Evolutionary conservation across 2,329 filamentous ascomycete species (phyloP), one percentile per base, ranked within the genome.

Genomic region (Ophiocordyceps australis): DNA sequence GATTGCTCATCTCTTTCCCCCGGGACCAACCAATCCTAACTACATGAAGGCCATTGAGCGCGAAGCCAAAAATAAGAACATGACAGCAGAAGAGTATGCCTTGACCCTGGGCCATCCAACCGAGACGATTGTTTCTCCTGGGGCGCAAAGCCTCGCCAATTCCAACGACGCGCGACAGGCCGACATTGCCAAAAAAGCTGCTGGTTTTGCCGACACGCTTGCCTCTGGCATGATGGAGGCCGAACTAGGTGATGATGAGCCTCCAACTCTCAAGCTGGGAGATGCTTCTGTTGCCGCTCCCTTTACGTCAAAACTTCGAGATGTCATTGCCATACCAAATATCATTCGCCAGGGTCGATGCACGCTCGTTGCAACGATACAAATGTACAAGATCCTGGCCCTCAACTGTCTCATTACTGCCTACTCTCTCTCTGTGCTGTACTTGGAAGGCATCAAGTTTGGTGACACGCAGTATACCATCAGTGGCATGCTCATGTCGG

Each of bases 311-410:
- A 98, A 98, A 57, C 68, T 98, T 22, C 80, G 85, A 38, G 94
- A 98, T 43, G 89, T 98, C 31, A 71, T 98, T 40, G 89, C 89
- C 20, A 83, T 98, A 30, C 86, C 89, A 27, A 98, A 98, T 57
- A 98, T 98, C 42, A 89, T 98, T 43, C 80, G 89, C 30, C 89
- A 98, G 57, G 89, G 89, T 30, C 79, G 89, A 34, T 98, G 89
- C 59, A 98, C 89, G 7, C 71, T 98, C 13, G 89, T 98, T 28
- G 89, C 89, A 17, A 98, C 89, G 0, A 95, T 98, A 36, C 89
- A 98, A 60, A 98, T 98, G 86, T 98, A 98, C 72, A 98, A 94
- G 66, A 98, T 98, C 41, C 69, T 98, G 26, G 89, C 89, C 7
- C 61, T 98, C 31, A 98, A 98, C 62, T 98, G 89, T 49, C 62